Conservation (phyloP, 495 filamentous ascomycete species). For the Rhypophila decipiens region DNA sequence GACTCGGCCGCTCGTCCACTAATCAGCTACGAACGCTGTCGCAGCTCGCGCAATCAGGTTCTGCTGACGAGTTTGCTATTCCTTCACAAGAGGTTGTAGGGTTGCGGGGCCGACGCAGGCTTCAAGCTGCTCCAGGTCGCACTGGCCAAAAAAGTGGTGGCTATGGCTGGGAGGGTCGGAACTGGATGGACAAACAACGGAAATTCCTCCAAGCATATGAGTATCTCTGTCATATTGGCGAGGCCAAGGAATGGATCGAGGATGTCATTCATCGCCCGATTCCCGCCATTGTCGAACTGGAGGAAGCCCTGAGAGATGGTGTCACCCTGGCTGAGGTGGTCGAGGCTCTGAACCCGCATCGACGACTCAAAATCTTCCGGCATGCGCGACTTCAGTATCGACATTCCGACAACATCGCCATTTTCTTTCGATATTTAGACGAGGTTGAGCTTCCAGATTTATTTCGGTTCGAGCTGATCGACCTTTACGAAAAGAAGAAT, state of each 20-base stretch:
- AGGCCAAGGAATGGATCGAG: conserved; percentile 99
- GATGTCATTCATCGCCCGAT: conserved; percentile 84
- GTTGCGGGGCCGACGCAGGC: conserved; percentile 69
- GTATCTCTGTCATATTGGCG: conserved; percentile 97
- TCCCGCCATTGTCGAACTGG: conserved; percentile 91
- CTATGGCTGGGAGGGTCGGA: conserved; percentile 74
- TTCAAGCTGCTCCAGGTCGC: conserved; percentile 54
- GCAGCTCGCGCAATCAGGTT: conserved; percentile 67
- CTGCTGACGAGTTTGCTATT: conserved; percentile 72
- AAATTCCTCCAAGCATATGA: conserved; percentile 97
- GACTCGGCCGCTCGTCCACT: conserved; percentile 75
- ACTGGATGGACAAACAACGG: conserved; percentile 98
- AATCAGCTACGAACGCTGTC: conserved; percentile 86
- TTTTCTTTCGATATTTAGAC: conserved; percentile 88
- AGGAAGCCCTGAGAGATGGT: conserved; percentile 88
- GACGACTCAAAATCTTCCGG: conserved; percentile 74
- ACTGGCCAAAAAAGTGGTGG: conserved; percentile 43
- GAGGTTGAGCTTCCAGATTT: conserved; percentile 93
- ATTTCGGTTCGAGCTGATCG: conserved; percentile 97
- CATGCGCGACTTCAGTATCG: conserved; percentile 81
- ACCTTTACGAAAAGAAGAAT: conserved; percentile 99
- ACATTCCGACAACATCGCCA: conserved; percentile 93
- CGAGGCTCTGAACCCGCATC: conserved; percentile 73
- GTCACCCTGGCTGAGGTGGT: conserved; percentile 96
- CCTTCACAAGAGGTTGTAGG: conserved; percentile 79